Conservation (phyloP, 2,329 filamentous ascomycete species). For the Aspergillus pseudoterreus region DNA sequence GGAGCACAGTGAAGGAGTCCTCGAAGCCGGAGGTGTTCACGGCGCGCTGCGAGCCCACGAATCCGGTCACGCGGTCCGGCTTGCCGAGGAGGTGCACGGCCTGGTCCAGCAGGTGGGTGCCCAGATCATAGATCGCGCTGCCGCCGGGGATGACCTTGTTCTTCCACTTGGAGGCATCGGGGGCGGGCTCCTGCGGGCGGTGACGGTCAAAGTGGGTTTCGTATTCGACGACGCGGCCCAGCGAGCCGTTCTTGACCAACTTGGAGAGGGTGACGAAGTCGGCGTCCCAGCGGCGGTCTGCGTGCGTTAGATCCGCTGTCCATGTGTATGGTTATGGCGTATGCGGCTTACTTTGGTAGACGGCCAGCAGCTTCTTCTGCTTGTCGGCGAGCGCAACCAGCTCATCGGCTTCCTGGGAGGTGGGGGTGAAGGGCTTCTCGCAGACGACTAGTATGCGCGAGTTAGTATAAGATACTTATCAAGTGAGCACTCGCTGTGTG, state of each 20-base stretch:
- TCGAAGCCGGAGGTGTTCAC: slow-evolving; percentile 50
- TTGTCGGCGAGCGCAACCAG: slow-evolving; percentile 56
- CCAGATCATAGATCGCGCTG: slow-evolving; percentile 69
- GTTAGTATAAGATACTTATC: background rate
- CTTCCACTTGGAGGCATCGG: slow-evolving; percentile 59
- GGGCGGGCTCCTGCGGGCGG: slow-evolving; percentile 53
- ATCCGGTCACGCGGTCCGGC: slow-evolving; percentile 63
- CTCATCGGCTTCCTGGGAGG: slow-evolving; percentile 61
- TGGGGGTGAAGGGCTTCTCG: slow-evolving; percentile 80
- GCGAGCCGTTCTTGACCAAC: slow-evolving; percentile 55
- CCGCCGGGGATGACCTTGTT: slow-evolving; percentile 61
- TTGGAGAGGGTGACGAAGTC: slow-evolving; percentile 70
- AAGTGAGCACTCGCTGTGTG: background rate
- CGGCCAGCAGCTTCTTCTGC: slow-evolving; percentile 54
- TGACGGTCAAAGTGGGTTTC: slow-evolving; percentile 79
- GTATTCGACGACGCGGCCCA: slow-evolving; percentile 73
- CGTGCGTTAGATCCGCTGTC: background rate
- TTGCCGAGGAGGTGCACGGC: slow-evolving; percentile 66
- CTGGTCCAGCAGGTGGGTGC: slow-evolving; percentile 74
- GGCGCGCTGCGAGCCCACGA: slow-evolving; percentile 63
- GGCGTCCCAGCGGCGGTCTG: slow-evolving; percentile 68
- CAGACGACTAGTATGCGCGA: slow-evolving; percentile 55
- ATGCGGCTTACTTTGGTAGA: slow-evolving; percentile 61
- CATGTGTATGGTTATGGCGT: background rate
- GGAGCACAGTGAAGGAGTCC: slow-evolving; percentile 57